Evolutionary conservation across 2,329 filamentous ascomycete species (phyloP).

Genomic region (Triangularia setosa): DNA sequence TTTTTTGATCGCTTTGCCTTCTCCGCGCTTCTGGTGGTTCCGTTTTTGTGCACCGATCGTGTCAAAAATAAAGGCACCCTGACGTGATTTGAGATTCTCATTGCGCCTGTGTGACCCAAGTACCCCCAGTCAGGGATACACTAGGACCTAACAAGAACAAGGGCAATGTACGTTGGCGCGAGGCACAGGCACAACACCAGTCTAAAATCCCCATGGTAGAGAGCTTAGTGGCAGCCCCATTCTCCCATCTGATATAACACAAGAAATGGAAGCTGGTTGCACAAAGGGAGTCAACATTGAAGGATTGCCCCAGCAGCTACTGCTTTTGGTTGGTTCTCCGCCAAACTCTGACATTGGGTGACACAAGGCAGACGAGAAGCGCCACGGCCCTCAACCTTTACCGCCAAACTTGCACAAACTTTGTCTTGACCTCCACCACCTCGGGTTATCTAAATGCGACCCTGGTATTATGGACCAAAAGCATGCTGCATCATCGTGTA

Average conservation of each 20-base stretch:
- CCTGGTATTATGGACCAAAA: not conserved
- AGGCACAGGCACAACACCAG: not conserved
- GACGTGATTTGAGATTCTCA: not conserved
- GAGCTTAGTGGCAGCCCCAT: not conserved
- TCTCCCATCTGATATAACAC: not conserved
- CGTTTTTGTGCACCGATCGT: not conserved
- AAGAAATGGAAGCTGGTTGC: not conserved
- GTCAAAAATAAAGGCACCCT: not conserved
- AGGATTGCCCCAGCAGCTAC: not conserved
- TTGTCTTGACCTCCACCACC: not conserved
- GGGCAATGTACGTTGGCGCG: not conserved
- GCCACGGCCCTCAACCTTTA: not conserved
- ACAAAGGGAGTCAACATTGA: not conserved
- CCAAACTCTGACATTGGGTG: not conserved
- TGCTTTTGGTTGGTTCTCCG: not conserved
- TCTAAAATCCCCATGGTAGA: not conserved
- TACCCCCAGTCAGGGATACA: not conserved
- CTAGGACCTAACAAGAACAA: not conserved
- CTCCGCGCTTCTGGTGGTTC: not conserved
- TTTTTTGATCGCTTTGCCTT: not conserved
- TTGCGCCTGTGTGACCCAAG: not conserved
- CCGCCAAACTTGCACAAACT: not conserved
- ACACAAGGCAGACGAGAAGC: not conserved
- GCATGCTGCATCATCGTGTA: not conserved
- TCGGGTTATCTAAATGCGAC: not conserved